Conservation (phyloP, 2,329 filamentous ascomycete genomes). For the Fusarium brevicatenulatum region DNA sequence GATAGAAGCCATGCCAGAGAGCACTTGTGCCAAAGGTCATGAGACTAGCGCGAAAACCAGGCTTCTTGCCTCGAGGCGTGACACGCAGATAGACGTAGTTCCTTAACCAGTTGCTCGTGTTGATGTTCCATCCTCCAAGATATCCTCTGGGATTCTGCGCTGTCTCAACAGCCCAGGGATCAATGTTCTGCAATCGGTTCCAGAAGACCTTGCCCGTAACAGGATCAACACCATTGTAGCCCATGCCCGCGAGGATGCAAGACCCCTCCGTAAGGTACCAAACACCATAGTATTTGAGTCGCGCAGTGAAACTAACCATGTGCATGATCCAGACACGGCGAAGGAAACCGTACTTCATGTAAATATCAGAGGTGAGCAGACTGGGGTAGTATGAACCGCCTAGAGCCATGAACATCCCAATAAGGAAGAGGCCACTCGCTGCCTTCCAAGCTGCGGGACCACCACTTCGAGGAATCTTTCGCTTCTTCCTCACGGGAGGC, state of each 20-base stretch:
- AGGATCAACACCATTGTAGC: constrained; percentile 92
- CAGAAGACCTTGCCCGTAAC: constrained; percentile 86
- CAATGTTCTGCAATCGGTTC: constrained; percentile 89
- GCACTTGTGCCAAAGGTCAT: constrained; percentile 95
- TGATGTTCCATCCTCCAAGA: constrained; percentile 96
- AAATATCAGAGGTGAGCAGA: constrained; percentile 73
- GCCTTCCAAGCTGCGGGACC: constrained; percentile 85
- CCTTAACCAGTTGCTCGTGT: constrained; percentile 95
- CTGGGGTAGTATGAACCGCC: constrained; percentile 72
- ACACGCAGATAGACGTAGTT: constrained; percentile 97
- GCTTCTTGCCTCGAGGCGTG: constrained; percentile 94
- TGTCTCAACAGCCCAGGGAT: constrained; percentile 83
- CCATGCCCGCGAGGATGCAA: constrained; percentile 92
- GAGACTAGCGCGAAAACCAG: constrained; percentile 92
- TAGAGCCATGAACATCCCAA: constrained; percentile 79
- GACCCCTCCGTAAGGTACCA: constrained; percentile 94
- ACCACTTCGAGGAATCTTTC: constrained; percentile 90
- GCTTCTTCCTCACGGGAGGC: constrained; percentile 86
- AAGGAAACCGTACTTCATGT: constrained; percentile 73
- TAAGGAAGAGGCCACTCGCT: constrained; percentile 78
- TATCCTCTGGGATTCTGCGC: constrained; percentile 96
- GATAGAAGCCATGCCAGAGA: constrained; percentile 98
- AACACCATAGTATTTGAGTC: constrained; percentile 96
- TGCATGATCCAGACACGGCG: constrained; percentile 82
- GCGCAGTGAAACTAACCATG: constrained; percentile 82